Percentiles rank a stretch among this genome's conserved stretches.
These are phyloP conservation scores for Hyphopichia wangnamkhiaoensis DNA, from an alignment of 1,139 yeast genomes.

Conservation along the genomic window DNA sequence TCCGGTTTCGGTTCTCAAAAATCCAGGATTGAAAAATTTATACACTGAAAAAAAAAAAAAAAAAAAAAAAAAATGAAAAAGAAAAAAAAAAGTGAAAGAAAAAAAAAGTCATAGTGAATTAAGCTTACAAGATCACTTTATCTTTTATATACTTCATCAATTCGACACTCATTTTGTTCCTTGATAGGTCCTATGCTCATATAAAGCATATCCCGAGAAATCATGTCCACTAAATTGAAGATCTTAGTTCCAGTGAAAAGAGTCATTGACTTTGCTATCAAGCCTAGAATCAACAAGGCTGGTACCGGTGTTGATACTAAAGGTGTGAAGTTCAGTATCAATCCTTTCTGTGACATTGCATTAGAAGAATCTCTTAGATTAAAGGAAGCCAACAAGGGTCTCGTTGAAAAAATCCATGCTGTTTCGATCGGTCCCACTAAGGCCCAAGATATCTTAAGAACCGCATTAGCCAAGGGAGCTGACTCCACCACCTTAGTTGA, in stretches of 20 bases:
- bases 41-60: not conserved
- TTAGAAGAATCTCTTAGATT: constrained; percentile 86
- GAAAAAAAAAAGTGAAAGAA: not conserved
- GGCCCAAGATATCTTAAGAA: constrained; percentile 83
- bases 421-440: constrained; percentile 90
- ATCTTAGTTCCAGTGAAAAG: constrained; percentile 93
- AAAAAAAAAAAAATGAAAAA: constrained; percentile 1
- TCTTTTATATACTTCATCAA: not conserved
- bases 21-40: not conserved
- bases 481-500: constrained; percentile 84
- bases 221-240: constrained; percentile 57
- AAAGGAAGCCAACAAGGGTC: constrained; percentile 65
- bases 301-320: constrained; percentile 84
- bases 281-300: constrained; percentile 89
- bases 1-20: constrained; percentile 2
- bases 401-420: constrained; percentile 83
- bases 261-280: constrained; percentile 90
- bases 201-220: not conserved
- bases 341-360: constrained; percentile 98
- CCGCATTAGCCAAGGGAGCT: constrained; percentile 93
- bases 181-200: no score
- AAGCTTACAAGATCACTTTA: not conserved
- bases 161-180: not conserved
- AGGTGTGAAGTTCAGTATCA: constrained; percentile 90
- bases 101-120: not conserved